Evolutionary conservation across 192 early-diverging fungal genomes (phyloP), one percentile per base, ranked within the genome.

Genomic region (Geranomyces variabilis): DNA sequence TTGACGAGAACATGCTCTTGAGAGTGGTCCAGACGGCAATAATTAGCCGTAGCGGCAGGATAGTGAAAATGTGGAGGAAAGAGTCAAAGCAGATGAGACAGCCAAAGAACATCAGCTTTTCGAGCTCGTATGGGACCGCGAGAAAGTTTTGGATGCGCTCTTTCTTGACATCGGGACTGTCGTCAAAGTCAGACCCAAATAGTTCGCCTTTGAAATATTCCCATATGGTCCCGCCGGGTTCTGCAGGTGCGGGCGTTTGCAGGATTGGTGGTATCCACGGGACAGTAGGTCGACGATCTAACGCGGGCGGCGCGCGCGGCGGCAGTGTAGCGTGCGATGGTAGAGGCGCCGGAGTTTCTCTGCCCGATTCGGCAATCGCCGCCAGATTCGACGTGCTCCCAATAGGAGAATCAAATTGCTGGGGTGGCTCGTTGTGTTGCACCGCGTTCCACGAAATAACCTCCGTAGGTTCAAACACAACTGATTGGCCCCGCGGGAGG

Each of bases 41-140:
- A 12, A 88, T 47, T 66, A 98, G 91, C 21, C 94, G 88, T 14
- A 93, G 78, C 0, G 97, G 97, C 19, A 99, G 74, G 53, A 98
- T 94, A 0, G 97, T 96, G 73, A 98, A 96, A 0, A 92, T 92
- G 69, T 96, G 93, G 6, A 99, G 77, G 67, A 99, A 95, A 15
- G 96, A 93, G 74, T 99, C 97, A 36, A 97, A 78, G 66, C 95
- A 97, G 9, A 98, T 90, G 30, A 94, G 78, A 41, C 90, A 90
- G 17, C 97, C 97, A 83, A 98, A 93, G 28, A 87, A 83, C 84
- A 98, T 82, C 66, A 98, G 86, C 83, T 95, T 96, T 74, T 98
- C 96, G 60, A 97, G 84, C 56, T 94, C 90, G 56, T 81, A 85
- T 1, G 96, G 96, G 17, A 98, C 91, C 17, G 79, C 86, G 63